Evolutionary conservation across 768 basidiomycete species (phyloP), one percentile per base, ranked within the genome.

Genomic region (Mycena indigotica): DNA sequence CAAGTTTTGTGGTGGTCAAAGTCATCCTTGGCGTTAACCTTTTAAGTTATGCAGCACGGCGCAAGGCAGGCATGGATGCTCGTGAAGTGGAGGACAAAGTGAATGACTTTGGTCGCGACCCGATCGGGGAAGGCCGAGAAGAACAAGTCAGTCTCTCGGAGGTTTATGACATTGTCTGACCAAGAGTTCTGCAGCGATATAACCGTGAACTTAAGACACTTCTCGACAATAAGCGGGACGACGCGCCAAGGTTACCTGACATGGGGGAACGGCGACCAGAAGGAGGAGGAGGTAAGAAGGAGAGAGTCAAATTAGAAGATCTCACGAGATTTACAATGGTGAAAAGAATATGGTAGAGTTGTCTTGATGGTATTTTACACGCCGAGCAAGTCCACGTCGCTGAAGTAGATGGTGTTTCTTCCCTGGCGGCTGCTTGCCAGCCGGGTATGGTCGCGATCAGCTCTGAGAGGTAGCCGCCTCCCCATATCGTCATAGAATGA

Each of bases 241-340:
- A 95, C 63, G 85, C 86, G 0, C 73, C 80, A 3, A 75, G 73
- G 12, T 80, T 84, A 3, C 79, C 87, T 13, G 92, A 93, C 66
- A 89, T 92, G 55, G 90, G 90, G 1, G 90, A 91, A 70, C 77
- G 77, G 50, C 72, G 71, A 41, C 67, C 69, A n/a, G 75, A 73
- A 21, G 70, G 68, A 39, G 65, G 61, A 12, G 69, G 67, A 38
- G 72, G 76, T 39, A 85, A 82, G 70, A 84, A 78, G 67, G 86
- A 82, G 55, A 77, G 86, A 45, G 80, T 91, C 55, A 84, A 84
- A 57, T 72, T 98, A 50, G 94, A 97, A 69, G 93, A 96, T 67
- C 80, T 98, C 49, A 96, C 93, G 29, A 74, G 95, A 54, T 98
- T 91, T 77, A 96, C 94, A 19, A 98, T 98, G 95, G 89, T 96